A percentile compares a stretch with the other conserved stretches of the same genome.
phyloP scores from a whole-genome alignment of 23 red algal genomes.

The Gracilariopsis chorda region DNA sequence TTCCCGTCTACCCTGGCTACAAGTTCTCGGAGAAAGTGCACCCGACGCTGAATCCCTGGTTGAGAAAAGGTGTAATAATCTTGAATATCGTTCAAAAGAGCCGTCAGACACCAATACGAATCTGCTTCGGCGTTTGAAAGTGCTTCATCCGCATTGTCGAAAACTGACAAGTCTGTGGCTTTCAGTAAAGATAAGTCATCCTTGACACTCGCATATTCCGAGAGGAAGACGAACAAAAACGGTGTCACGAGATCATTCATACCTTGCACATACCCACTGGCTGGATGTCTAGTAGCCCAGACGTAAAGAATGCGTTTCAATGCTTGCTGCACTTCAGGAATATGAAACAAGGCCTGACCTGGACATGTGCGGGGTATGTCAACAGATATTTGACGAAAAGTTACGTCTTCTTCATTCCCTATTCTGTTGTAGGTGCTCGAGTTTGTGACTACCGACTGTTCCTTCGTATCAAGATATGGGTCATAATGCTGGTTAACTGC shows the following conservation, averaged over 20 bases:
- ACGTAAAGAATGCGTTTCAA: slow-evolving; percentile 89
- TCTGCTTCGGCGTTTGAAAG: slow-evolving; percentile 89
- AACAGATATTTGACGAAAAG: slow-evolving; percentile 80
- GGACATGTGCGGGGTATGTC: slow-evolving; percentile 90
- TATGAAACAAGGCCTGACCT: slow-evolving; percentile 75
- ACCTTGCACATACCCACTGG: slow-evolving; percentile 95
- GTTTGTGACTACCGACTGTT: not conserved
- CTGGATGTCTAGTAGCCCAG: slow-evolving; percentile 91
- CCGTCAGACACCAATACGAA: slow-evolving; percentile 89
- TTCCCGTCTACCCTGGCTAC: slow-evolving; percentile 73
- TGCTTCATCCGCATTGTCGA: slow-evolving; percentile 14
- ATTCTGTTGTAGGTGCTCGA: slow-evolving; percentile 34
- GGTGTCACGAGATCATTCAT: slow-evolving; percentile 97
- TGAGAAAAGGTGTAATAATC: slow-evolving; percentile 97
- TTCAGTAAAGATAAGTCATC: not conserved
- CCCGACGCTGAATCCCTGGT: slow-evolving; percentile 94
- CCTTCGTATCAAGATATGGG: not conserved
- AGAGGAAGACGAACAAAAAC: slow-evolving; percentile 85
- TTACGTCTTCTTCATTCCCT: slow-evolving; percentile 57
- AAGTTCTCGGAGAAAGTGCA: slow-evolving; percentile 74
- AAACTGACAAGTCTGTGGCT: slow-evolving; percentile 5
- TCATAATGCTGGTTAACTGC: slow-evolving; percentile 64
- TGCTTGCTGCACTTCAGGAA: slow-evolving; percentile 64
- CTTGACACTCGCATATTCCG: slow-evolving; percentile 45
- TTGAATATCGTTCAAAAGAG: slow-evolving; percentile 84